Evolutionary conservation across 2,329 filamentous ascomycete genomes (phyloP).

Genomic region (Neophaeococcomyces mojaviensis): DNA sequence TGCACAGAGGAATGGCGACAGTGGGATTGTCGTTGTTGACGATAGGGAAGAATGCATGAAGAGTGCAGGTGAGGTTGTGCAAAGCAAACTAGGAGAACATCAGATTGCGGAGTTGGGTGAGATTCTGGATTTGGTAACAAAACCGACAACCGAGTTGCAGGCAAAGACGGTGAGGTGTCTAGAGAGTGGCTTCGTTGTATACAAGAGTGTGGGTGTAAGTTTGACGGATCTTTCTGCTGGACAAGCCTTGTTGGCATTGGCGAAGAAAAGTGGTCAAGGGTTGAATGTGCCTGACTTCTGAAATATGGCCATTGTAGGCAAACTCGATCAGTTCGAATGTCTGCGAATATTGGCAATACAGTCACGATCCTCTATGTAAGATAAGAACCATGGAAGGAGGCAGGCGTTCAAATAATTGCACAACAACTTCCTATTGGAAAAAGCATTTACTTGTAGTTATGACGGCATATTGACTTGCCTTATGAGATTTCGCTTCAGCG

Average conservation of each 20-base stretch:
- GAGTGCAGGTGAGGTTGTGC: slow-evolving; percentile 8
- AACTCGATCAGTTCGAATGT: too few species aligned
- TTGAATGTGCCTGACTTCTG: slow-evolving; percentile 4
- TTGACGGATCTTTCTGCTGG: slow-evolving; percentile 17
- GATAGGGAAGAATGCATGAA: slow-evolving; percentile 5
- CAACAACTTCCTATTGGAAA: too few species aligned
- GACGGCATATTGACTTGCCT: too few species aligned
- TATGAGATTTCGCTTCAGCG: too few species aligned
- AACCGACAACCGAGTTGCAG: neutral
- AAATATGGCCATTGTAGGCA: neutral
- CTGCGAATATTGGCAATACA: too few species aligned
- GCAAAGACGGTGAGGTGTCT: slow-evolving; percentile 10
- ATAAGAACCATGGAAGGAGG: neutral
- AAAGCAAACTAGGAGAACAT: neutral
- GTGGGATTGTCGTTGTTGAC: slow-evolving; percentile 2
- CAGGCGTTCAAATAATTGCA: neutral
- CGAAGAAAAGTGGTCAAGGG: slow-evolving; percentile 1
- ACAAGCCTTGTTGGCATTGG: slow-evolving; percentile 2
- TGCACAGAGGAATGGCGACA: slow-evolving; percentile 41
- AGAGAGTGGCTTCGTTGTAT: slow-evolving; percentile 18
- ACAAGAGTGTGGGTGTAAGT: slow-evolving; percentile 22
- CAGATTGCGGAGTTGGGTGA: slow-evolving; percentile 14
- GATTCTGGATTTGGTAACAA: slow-evolving; percentile 7
- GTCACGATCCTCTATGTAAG: neutral
- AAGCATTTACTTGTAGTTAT: too few species aligned